Evolutionary conservation across 768 basidiomycete species (phyloP).

Genomic region (Brasilioporus rufonigricans): DNA sequence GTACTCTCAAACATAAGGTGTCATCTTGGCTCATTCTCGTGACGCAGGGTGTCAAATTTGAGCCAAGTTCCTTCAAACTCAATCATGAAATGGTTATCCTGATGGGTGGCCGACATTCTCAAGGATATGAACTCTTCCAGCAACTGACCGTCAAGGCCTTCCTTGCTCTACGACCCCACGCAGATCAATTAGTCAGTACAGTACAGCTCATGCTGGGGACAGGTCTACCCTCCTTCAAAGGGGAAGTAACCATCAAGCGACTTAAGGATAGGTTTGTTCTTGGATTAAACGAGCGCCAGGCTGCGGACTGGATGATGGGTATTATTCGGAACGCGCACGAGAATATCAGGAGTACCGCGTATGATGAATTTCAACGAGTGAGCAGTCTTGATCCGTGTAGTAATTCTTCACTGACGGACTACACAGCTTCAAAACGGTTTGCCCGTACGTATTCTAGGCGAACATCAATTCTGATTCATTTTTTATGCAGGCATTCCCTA

Average conservation of each 20-base stretch:
- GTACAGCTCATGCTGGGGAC: constrained; percentile 94
- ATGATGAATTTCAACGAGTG: constrained; percentile 94
- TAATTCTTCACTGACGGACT: constrained; percentile 4
- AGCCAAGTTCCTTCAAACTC: constrained; percentile 96
- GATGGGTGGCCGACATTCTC: constrained; percentile 94
- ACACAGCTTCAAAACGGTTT: constrained; percentile 49
- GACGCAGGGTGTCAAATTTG: constrained; percentile 92
- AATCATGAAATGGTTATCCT: constrained; percentile 98
- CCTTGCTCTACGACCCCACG: constrained; percentile 92
- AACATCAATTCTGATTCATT: neutral
- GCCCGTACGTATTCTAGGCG: constrained; percentile 7
- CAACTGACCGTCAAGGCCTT: constrained; percentile 95
- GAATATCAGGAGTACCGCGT: constrained; percentile 89
- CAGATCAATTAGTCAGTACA: constrained; percentile 85
- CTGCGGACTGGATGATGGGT: constrained; percentile 91
- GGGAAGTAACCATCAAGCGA: constrained; percentile 86
- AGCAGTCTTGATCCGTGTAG: constrained; percentile 23
- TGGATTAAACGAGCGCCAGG: constrained; percentile 80
- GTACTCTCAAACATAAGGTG: constrained; percentile 17
- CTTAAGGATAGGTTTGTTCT: constrained; percentile 85
- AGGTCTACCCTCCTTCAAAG: constrained; percentile 94
- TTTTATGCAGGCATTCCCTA: constrained; percentile 30
- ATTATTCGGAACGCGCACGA: constrained; percentile 92
- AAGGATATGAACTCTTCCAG: constrained; percentile 93
- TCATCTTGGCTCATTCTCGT: constrained; percentile 7